Evolutionary conservation across 148 eudicot species (phyloP).

Genomic region (Persicaria tinctoria): DNA sequence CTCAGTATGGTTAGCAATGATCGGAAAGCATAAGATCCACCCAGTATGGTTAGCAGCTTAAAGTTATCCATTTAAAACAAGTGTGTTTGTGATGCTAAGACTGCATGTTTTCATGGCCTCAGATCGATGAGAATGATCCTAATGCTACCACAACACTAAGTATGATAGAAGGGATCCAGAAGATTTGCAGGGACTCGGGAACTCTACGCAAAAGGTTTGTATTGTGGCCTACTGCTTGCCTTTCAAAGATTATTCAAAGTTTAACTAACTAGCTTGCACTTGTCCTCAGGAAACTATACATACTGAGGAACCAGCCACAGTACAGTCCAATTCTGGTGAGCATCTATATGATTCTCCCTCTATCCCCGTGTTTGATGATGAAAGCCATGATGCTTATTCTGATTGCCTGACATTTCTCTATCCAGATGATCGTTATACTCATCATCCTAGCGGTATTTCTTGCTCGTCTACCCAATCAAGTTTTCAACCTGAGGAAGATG

Average conservation of each 20-base stretch:
- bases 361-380: not conserved
- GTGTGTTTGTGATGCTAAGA: not conserved
- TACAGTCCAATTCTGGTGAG: conserved; percentile 47
- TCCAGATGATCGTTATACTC: conserved; percentile 5
- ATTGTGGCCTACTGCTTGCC: not conserved
- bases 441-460: not conserved
- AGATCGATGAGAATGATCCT: conserved; percentile 71
- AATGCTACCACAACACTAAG: conserved; percentile 56
- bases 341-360: not conserved
- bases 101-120: conserved; percentile 10
- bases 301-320: conserved; percentile 31
- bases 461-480: not conserved
- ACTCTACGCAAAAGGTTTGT: conserved; percentile 50
- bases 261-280: conserved; percentile 7
- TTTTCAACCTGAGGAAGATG: not conserved
- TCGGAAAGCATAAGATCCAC: too few relatives aligned
- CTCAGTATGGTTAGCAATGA: too few relatives aligned
- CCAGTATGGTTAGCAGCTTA: too few relatives aligned
- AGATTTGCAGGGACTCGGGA: conserved; percentile 66
- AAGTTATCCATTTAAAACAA: not conserved
- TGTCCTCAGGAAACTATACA: conserved; percentile 46
- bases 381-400: not conserved
- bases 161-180: conserved; percentile 58
- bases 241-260: not conserved
- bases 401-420: not conserved